Evolutionary conservation across 352 stramenopile species (phyloP), one percentile per base, ranked within the genome.

Genomic region (Pilasporangium apinafurcum): DNA sequence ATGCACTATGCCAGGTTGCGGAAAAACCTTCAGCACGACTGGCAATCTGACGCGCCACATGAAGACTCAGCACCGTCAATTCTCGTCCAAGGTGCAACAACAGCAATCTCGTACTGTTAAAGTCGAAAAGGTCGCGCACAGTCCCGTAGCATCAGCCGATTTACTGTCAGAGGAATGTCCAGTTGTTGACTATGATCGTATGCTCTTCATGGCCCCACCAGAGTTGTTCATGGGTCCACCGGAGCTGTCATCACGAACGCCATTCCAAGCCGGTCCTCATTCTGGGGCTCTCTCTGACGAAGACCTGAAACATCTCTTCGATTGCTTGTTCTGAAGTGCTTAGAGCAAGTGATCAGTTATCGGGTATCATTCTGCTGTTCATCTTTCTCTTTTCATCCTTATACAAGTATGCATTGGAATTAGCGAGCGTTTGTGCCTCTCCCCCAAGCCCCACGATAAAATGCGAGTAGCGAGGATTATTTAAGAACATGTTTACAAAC

Each of bases 31-130:
- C 56, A 80, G 64, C 45, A 83, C 67, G 37, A 53, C 65, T 2
- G 70, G 70, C 16, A 83, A 83, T 53, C 67, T 80, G 44, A 83
- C 65, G 26, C 59, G 67, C 16, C 70, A 83, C 45, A 71, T 81
- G 59, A 78, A 78, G 62, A 76, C 65, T 17, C 67, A 83, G 47
- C 69, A 83, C 60, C 27, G 38, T 28, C 6, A 61, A 51, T 36
- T 29, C 45, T 9, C 36, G 38, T 17, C 39, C 35, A 18, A 46
- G 14, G 30, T 59, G 53, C 20, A 31, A 24, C 39, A 47, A 29
- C 41, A 51, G 39, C 12, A 39, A 37, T 39, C 38, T 10, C 10
- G 20, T 13, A 22, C 6, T 18, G 24, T 25, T 12, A 32, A 41
- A 18, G 21, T 25, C 37, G 16, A 40, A 25, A n/a, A 37, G 28